Evolutionary conservation across 225 moss, liverwort and hornwort genomes (phyloP), one percentile per base, ranked within the genome.

Genomic region (Sphagnum tenellum): DNA sequence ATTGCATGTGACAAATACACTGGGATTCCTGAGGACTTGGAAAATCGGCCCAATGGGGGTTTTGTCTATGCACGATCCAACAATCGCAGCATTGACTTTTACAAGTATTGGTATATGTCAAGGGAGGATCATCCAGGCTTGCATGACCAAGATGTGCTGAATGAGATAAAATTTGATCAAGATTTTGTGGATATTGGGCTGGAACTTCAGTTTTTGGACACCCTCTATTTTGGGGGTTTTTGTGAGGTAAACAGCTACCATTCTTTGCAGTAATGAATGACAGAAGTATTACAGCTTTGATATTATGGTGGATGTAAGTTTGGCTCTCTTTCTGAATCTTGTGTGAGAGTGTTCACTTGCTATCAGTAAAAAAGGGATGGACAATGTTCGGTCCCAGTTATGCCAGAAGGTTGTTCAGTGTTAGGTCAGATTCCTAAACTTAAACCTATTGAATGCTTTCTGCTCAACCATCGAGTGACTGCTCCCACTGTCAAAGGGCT

Each of bases 71-170:
- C 87, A n/a, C 89, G 89, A 7, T 87, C 93, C 47, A 98, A 89
- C 71, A 69, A 84, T 57, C 78, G 87, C 52, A 98, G 93, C 13
- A 79, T 90, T 50, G 77, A 76, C 10, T 93, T 93, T 62, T 98
- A 98, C 75, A 84, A 84, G 60, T 98, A 83, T 72, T 98, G 93
- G 98, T 88, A 89, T 61, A 68, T 83, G 59, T 75, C 90, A 46
- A 85, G 86, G 65, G 66, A 77, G 55, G 76, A 75, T 44, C 87
- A 93, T 75, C 81, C 83, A 44, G 82, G 78, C 60, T 72, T 85
- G 69, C 98, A 98, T 78, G 98, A 98, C 72, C 98, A 98, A 73
- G 98, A 98, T 76, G 98, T 98, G 45, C 84, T 98, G 66, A 91
- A 91, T 78, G 65, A 74, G 70, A 91, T 98, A 49, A 98, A 98